These are phyloP conservation scores for Marchantia paleacea DNA, from an alignment of 225 moss, liverwort and hornwort species.

Conservation along the genomic window DNA sequence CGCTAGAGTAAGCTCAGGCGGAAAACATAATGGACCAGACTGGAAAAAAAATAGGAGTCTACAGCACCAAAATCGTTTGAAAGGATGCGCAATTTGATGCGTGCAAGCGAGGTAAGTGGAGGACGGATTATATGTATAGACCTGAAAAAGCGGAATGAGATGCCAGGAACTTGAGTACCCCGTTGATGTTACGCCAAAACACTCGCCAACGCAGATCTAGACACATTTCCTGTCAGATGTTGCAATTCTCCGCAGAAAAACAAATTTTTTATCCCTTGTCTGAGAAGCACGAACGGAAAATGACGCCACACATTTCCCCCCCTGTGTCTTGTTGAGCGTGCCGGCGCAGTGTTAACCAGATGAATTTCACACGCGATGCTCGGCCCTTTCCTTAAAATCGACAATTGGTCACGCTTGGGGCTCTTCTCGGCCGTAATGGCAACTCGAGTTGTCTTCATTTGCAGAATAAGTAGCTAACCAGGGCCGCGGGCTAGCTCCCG, in stretches of 20 bases:
- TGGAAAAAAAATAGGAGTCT: not conserved
- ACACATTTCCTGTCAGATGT: constrained; percentile 6
- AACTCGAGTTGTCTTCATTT: not conserved
- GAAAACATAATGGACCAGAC: not conserved
- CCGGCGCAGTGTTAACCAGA: not conserved
- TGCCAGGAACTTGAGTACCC: not conserved
- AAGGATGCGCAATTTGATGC: not conserved
- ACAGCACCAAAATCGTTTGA: too few species aligned
- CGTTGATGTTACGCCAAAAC: not conserved
- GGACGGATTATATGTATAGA: not conserved
- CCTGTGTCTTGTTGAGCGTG: not conserved
- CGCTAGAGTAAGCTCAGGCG: not conserved
- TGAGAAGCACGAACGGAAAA: not conserved
- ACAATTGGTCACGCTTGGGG: not conserved
- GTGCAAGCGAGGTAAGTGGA: not conserved
- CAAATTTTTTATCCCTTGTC: not conserved
- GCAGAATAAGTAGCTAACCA: constrained; percentile 2
- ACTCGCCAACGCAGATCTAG: constrained; percentile 5
- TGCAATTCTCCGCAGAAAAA: not conserved
- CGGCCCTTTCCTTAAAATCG: constrained; percentile 1
- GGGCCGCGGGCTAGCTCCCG: not conserved
- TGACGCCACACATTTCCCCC: not conserved
- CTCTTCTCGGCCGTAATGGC: constrained; percentile 9
- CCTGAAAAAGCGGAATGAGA: not conserved
- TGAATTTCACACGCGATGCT: not conserved